Evolutionary conservation across 306 rosid genomes (phyloP), one percentile per base, ranked within the genome.

Genomic region (Vicia villosa): DNA sequence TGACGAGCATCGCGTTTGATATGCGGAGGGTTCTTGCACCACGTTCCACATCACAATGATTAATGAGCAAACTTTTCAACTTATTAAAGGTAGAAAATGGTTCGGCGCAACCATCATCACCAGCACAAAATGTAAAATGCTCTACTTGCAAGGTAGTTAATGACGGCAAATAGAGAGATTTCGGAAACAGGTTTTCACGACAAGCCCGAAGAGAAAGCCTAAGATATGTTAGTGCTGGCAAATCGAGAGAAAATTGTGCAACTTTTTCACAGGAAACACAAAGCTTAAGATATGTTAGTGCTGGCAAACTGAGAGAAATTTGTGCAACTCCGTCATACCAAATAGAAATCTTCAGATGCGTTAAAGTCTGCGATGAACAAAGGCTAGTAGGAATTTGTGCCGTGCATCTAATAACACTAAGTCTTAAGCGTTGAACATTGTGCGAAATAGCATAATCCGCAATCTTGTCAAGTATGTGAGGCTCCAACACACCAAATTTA

Each of bases 381-480:
- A 69, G 0, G 9, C 11, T 38, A 2, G 3, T 57, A 0, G 21
- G 80, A 28, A 60, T 8, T 12, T 17, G 15, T 4, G 3, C 14
- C 3, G 45, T 66, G 14, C 45, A 32, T 5, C 55, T 19, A 8
- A 7, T 3, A 16, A 21, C 46, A 41, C 36, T 17, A 15, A 76
- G 22, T 9, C 58, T 37, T 10, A 77, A 15, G 1, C 2, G 51
- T 1, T n/a, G 66, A 9, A 77, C 72, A 16, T 77, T 52, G 49
- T 69, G 60, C 1, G 76, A 69, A 54, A 69, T 2, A 9, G 72
- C 81, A 14, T 70, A 77, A 13, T 22, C 32, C 0, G 63, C 32
- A 5, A 69, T 8, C n/a, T 15, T 46, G 52, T 30, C 21, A 22
- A 77, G 21, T 5, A 46, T 15, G 0, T 52, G 71, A 11, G 66